phyloP scores from a whole-genome alignment of 495 filamentous ascomycete genomes.

The Chaetomidium leptoderma region DNA sequence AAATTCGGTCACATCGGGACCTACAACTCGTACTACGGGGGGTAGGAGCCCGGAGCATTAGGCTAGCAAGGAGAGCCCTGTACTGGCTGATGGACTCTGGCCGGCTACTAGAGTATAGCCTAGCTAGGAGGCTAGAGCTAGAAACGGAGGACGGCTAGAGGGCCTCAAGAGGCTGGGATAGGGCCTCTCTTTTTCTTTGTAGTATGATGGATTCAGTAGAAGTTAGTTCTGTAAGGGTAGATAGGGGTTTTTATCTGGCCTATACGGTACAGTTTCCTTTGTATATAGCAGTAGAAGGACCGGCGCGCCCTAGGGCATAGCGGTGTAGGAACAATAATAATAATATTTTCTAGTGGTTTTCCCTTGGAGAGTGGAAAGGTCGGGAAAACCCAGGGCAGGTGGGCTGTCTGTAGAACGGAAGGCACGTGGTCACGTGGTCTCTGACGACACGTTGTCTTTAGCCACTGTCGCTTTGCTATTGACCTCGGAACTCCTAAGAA shows the following conservation, averaged over 20 bases:
- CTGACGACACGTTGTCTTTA: no score
- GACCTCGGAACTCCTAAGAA: no score
- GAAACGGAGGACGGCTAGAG: background rate
- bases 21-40: background rate
- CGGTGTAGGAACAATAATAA: background rate
- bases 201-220: background rate
- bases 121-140: background rate
- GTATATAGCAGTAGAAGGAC: background rate
- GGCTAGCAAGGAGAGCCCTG: background rate
- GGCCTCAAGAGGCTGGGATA: background rate
- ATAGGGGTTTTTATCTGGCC: constrained; percentile 2
- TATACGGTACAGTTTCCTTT: constrained; percentile 4
- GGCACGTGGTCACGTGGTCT: no score
- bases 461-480: no score
- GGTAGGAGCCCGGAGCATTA: background rate
- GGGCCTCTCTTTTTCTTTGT: background rate
- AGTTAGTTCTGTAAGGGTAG: background rate
- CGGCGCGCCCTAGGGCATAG: background rate
- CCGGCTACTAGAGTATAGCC: constrained; percentile 2
- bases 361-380: no score
- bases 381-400: no score
- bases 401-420: no score
- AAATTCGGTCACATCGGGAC: constrained; percentile 1
- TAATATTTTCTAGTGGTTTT: no score
- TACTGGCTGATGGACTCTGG: constrained; percentile 3